Evolutionary conservation across 306 rosid genomes (phyloP).

Genomic region (Quercus parvula): DNA sequence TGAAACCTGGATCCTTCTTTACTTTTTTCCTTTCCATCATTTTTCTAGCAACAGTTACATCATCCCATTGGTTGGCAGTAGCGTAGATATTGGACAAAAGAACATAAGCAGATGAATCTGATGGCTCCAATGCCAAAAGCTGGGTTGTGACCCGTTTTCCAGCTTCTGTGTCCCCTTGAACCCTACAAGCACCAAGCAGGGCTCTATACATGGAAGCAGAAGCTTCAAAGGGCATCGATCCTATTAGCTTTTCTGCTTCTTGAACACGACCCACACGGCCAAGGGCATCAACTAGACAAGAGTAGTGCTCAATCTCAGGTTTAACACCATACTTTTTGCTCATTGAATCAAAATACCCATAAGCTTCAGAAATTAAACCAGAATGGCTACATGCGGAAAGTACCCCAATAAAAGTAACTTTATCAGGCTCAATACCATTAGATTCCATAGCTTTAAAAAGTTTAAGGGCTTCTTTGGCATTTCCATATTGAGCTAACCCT

Average conservation of each 20-base stretch:
- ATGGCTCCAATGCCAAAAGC: conserved; percentile 67
- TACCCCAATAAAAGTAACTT: conserved; percentile 72
- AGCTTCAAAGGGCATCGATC: conserved; percentile 78
- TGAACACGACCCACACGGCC: conserved; percentile 69
- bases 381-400: conserved; percentile 80
- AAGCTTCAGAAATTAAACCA: conserved; percentile 68
- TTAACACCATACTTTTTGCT: conserved; percentile 43
- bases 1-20: conserved; percentile 82
- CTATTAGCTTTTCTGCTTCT: conserved; percentile 67
- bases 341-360: conserved; percentile 57
- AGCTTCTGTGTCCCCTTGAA: conserved; percentile 52
- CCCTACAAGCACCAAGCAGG: conserved; percentile 73
- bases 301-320: conserved; percentile 73
- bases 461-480: conserved; percentile 61
- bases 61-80: conserved; percentile 75
- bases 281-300: conserved; percentile 76
- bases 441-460: conserved; percentile 58
- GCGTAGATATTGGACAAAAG: conserved; percentile 73
- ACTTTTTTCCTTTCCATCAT: conserved; percentile 61
- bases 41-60: conserved; percentile 52
- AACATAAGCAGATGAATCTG: conserved; percentile 69
- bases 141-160: conserved; percentile 55
- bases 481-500: conserved; percentile 83
- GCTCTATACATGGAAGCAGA: conserved; percentile 76
- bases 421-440: conserved; percentile 50